Base-by-base conservation (phyloP, 2,329 filamentous ascomycete genomes). In the Colletotrichum tabaci region DNA sequence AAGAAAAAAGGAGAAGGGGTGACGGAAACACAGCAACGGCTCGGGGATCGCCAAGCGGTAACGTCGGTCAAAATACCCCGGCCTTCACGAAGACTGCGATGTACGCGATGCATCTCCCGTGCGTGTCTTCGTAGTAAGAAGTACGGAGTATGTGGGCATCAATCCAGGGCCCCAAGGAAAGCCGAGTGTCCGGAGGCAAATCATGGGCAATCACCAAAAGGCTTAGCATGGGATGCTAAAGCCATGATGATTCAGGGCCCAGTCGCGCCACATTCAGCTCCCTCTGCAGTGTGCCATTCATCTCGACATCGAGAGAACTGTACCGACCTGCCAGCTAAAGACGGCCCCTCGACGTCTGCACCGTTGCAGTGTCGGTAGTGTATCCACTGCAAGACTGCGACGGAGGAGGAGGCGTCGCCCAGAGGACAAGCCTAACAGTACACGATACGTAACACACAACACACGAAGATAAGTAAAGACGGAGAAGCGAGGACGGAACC, bases 181-280 rank as follows among this genome's bases (percentile, higher is more conserved):
- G 56, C 38, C 57, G 30, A 47, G 58, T n/a, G 42, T 58, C 49
- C 68, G 49, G 56, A 62, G 46, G 68, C 21, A 50, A 62, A 67
- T 53, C 64, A 67, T 67, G 52, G 68, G 16, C 57, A 52, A 71
- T 67, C 57, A 30, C 23, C 55, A 53, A 62, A 26, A 67, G 23
- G 64, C 65, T 68, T 68, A 71, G 68, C 68, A 68, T 68, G 52
- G 60, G 46, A 9, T 53, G 52, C 52, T 71, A 71, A 68, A 61
- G 58, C 30, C 2, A 30, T 50, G 15, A 40, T 52, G 57, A 68
- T 40, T 71, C 68, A 68, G 53, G 23, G 15, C 35, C 35, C 23
- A n/a, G 18, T n/a, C 4, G 35, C 55, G 52, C 56, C 60, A 42
- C 23, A 46, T 21, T 26, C 16, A 16, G 16, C 44, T 13, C 23